Evolutionary conservation across 176 grass and related monocot species (phyloP), one percentile per base, ranked within the genome.

Genomic region (Rhipidocladum racemiflorum): DNA sequence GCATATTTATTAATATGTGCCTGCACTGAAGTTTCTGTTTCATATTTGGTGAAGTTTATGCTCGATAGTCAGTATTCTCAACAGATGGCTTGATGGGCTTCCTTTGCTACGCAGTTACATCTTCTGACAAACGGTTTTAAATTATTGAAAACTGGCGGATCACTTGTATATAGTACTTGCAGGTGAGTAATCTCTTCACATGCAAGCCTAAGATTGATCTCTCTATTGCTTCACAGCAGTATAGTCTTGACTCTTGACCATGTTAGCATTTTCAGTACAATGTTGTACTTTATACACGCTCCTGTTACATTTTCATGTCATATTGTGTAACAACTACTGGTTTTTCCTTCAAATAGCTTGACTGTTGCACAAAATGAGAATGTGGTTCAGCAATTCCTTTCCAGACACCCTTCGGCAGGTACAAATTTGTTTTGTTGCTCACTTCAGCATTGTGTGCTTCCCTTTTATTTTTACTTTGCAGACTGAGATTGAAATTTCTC

Each of bases 41-140:
- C 6, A 38, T 72, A 36, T 82, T 51, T 81, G 13, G 5, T 85
- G 56, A 68, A 62, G 0, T 79, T 70, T 61, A 42, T 80, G 36
- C 7, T 43, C 10, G 2, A 43, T 43, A 43, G 42, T 79, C 14
- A 28, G 13, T 64, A 48, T 69, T 18, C 5, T 48, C 20, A 48
- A 9, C 0, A 57, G 10, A 82, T 70, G 36, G 5, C 44, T 76
- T 48, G 36, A 64, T 11, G 38, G 46, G 48, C 32, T 84, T 90
- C 53, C 36, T 81, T 49, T 65, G 0, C 12, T 72, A 59, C 89
- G 86, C 92, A 98, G 92, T 62, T 93, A 55, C 40, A 43, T 51
- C 90, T 98, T 75, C 88, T 98, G 45, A 85, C 68, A 56, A 98
- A 95, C 59, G 96, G 96, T 86, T 98, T 98, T 86, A 93, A 42